Evolutionary conservation across 495 filamentous ascomycete species (phyloP), one percentile per base, ranked within the genome.

Genomic region (Lophiotrema nucula): DNA sequence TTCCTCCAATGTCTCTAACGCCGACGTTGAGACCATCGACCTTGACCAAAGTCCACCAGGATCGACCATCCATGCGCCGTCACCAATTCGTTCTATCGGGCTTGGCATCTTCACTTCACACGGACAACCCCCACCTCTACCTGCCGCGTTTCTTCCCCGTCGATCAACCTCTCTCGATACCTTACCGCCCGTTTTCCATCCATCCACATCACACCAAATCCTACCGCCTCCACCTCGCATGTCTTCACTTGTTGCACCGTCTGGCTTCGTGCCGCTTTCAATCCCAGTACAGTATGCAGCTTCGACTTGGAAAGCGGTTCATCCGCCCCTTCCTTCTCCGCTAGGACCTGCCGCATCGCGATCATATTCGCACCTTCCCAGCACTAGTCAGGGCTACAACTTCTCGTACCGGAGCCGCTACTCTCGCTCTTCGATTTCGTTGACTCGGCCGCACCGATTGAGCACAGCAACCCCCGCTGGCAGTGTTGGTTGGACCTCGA

Each of bases 381-480:
- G 22, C 57, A 37, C 19, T 21, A 21, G 39, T 19, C 48, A 43
- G 15, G 51, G 28, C 1, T 44, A 42, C 2, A 45, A 41, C 21
- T 54, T 62, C 43, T 33, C 38, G 24, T 62, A 58, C 48, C 18
- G 52, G 31, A 49, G n/a, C 5, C 53, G 53, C 2, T 59, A 62
- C 48, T 55, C 58, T 10, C 53, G 59, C 4, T 66, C 58, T 19
- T 54, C 57, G 2, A 25, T 66, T n/a, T 58, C 58, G 0, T 47
- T 66, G 18, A 58, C 63, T 6, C 58, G 63, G 12, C 63, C 63
- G 15, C 53, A 59, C 27, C 58, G 63, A 11, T 52, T 62, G n/a
- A 58, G 58, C 38, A 28, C 48, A 13, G 43, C 58, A 6, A 50
- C 61, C 6, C 49, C 55, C 11, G 19, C 31, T 0, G 47, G 35